phyloP scores from a whole-genome alignment of 306 rosid species.

The Hippophae gyantsensis region DNA sequence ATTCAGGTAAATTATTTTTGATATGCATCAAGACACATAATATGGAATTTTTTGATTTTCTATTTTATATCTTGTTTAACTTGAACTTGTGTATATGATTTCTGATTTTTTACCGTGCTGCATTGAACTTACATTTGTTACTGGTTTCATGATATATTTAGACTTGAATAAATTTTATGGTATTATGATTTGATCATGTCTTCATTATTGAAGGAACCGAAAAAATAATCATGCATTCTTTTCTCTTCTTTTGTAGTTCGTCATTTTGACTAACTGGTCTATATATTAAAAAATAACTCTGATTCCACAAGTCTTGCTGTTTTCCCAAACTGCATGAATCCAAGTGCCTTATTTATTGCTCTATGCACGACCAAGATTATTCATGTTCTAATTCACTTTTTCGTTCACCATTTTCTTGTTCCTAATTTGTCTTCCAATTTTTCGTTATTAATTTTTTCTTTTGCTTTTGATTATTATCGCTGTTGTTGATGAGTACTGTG shows the following conservation, averaged over 20 bases:
- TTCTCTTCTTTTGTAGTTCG: not conserved
- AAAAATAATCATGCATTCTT: too few species aligned
- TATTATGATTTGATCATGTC: not conserved
- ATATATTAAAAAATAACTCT: too few species aligned
- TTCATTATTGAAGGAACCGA: not conserved
- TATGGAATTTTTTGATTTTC: not conserved
- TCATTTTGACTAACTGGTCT: not conserved
- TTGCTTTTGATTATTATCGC: too few species aligned
- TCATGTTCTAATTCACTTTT: not conserved
- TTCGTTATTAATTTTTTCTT: not conserved
- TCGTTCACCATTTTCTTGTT: not conserved
- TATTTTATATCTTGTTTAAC: not conserved
- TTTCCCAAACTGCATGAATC: not conserved
- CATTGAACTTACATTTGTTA: too few species aligned
- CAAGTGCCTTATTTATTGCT: not conserved
- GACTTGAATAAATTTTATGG: not conserved
- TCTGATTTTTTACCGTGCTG: not conserved
- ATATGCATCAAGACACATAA: not conserved
- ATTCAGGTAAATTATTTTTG: conserved; percentile 59
- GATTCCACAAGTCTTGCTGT: not conserved
- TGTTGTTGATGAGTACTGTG: too few species aligned
- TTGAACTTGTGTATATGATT: not conserved
- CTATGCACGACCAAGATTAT: not conserved
- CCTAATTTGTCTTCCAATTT: not conserved
- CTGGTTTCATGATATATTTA: not conserved